Base-by-base conservation (phyloP, 768 basidiomycete species). In the Trametes coccinea region DNA sequence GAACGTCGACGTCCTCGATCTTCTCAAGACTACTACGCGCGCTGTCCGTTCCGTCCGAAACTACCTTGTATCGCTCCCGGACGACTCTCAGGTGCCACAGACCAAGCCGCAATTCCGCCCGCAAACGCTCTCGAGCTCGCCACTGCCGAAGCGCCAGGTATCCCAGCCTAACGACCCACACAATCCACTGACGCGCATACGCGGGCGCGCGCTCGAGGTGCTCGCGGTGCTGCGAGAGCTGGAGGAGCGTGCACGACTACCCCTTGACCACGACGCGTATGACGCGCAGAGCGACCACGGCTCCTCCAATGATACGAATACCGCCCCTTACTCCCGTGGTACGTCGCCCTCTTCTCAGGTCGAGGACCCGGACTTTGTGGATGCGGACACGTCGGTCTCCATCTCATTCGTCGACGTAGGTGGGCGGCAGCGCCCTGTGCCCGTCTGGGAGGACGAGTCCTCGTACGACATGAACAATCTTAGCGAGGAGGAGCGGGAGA, bases 21-120 rank as follows among this genome's bases (percentile, higher is more conserved):
- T 87, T 4, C 83, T 96, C 59, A 88, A 92, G 73, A 84, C 80
- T 1, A 95, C 93, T 0, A 93, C 93, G 6, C 82, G 81, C 43
- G 86, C 90, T 4, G 86, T 97, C 49, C 85, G 94, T 37, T 87
- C 88, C 13, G 89, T 92, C 34, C 83, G 93, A 11, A 92, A 92
- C 71, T 95, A 94, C 72, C 76, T 94, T 17, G 77, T 95, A 34
- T 85, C 89, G 0, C 83, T 95, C 13, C 93, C 92, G 0, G 87
- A 93, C 69, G 90, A 93, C 64, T 82, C 69, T 80, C 79, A 41
- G 77, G 79, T 48, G 77, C 66, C 74, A 1, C 64, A 66, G 33
- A 62, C 22, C 34, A 57, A 58, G 51, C 49, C 60, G 33, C 56
- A 87, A 27, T 91, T 86, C 73, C 81, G 87, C 40, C 82, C 82